Base-by-base conservation (phyloP, 805 yeast species). In the Pichia californica region DNA sequence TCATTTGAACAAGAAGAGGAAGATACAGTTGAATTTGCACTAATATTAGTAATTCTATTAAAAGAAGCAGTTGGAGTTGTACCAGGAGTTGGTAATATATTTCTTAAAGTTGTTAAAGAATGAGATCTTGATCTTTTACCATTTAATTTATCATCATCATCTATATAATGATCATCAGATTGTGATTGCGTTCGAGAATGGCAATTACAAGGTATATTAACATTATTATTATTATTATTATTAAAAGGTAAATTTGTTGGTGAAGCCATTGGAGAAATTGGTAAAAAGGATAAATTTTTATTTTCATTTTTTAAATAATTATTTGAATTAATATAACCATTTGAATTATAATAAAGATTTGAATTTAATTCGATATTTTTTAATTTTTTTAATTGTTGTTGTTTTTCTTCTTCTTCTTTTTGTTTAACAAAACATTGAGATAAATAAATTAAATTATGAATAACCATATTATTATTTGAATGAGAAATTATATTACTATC, bases 221-320 rank as follows among this genome's bases (percentile, higher is more conserved):
- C 40, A 26, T 45, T 52, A 19, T 31, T 29, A 7, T 13, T n/a
- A 15, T 38, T 9, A 16, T 9, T 21, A 30, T 28, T 36, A 16
- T 15, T 37, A n/a, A 28, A 37, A 4, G 50, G 39, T 21, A 44
- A 47, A n/a, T 48, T 50, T 30, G 55, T 52, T 15, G 65, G 64
- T 2, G 66, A 61, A 14, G 62, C 53, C 42, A 55, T 48, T 36
- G 65, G 65, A 31, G 65, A 58, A 26, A 55, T 49, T 13, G 47
- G 47, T 10, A 44, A 40, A 32, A 26, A 31, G 3, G 41, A 35
- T 21, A 40, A 16, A 29, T 40, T 44, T 7, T 36, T 25, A 36
- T 31, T 25, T 36, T 31, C 40, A n/a, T 36, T 37, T 14, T n/a
- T 27, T 18, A 38, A 15, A 29, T 33, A 31, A 14, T 37, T 15